A percentile compares a stretch with the other conserved stretches of the same genome.
Conservation (phyloP, 2,329 filamentous ascomycete genomes). For the Alternaria ventricosa region DNA sequence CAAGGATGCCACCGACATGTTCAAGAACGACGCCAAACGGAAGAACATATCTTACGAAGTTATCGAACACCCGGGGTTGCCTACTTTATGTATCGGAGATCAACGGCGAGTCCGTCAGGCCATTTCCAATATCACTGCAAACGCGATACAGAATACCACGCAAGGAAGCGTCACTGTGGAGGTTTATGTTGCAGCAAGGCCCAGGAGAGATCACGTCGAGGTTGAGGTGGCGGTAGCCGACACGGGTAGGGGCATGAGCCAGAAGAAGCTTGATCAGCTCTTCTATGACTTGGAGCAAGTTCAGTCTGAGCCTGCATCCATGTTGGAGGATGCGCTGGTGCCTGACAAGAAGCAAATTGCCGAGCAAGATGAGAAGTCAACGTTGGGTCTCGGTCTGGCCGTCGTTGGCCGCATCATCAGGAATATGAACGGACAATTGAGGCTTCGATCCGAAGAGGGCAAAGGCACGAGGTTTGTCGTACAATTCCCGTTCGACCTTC, state of each 20-base stretch:
- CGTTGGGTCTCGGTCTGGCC: constrained; percentile 82
- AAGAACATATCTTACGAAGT: constrained; percentile 77
- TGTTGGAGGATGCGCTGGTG: constrained; percentile 41
- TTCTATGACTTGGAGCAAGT: constrained; percentile 73
- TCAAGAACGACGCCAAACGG: constrained; percentile 74
- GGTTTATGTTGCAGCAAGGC: constrained; percentile 61
- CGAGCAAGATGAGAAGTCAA: constrained; percentile 51
- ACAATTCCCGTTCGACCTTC: constrained; percentile 75
- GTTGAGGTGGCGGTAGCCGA: constrained; percentile 80
- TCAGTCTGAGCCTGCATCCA: constrained; percentile 36
- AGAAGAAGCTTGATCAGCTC: constrained; percentile 63
- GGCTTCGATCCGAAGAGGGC: constrained; percentile 81
- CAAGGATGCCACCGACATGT: constrained; percentile 77
- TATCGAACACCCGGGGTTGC: constrained; percentile 70
- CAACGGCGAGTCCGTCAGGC: constrained; percentile 80
- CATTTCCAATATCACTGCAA: constrained; percentile 82
- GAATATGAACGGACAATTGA: constrained; percentile 90
- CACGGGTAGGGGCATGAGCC: constrained; percentile 71
- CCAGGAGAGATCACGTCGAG: constrained; percentile 59
- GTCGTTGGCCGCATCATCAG: constrained; percentile 83
- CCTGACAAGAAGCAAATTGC: constrained; percentile 41
- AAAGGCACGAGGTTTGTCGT: constrained; percentile 85
- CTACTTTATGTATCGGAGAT: constrained; percentile 76
- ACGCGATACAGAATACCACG: constrained; percentile 80
- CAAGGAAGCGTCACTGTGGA: constrained; percentile 74